These are phyloP conservation scores for Ascochyta clinopodiicola DNA, from an alignment of 2,329 filamentous ascomycete genomes.

Conservation along the genomic window DNA sequence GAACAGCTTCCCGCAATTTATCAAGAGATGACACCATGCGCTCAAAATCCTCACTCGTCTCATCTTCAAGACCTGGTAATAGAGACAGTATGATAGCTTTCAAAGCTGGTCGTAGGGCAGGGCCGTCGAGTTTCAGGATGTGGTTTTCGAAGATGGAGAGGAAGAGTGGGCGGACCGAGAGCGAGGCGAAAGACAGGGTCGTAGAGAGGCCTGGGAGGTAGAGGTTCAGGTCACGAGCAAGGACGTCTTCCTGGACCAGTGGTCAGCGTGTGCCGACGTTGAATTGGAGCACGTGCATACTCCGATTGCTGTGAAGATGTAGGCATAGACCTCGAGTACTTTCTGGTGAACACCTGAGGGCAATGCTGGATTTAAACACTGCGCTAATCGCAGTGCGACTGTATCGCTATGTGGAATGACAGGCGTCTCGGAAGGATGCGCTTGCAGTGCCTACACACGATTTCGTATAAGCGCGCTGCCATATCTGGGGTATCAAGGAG, in stretches of 20 bases:
- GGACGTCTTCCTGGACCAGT: conserved; percentile 64
- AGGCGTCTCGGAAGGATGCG: conserved; percentile 74
- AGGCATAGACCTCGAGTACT: conserved; percentile 88
- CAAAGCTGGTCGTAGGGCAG: conserved; percentile 80
- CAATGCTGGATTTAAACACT: conserved; percentile 91
- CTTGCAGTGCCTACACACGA: conserved; percentile 76
- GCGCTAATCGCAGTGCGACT: conserved; percentile 88
- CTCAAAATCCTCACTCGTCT: conserved; percentile 97
- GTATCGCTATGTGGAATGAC: conserved; percentile 80
- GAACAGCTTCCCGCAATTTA: conserved; percentile 73
- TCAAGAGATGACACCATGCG: conserved; percentile 80
- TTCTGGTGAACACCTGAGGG: conserved; percentile 98
- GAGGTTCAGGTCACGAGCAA: conserved; percentile 81
- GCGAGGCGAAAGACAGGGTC: conserved; percentile 91
- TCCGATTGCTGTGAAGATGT: conserved; percentile 86
- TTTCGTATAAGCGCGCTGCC: conserved; percentile 32
- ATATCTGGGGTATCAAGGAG: conserved; percentile 18
- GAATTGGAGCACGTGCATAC: conserved; percentile 49
- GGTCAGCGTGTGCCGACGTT: conserved; percentile 30
- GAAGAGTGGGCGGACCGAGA: conserved; percentile 86
- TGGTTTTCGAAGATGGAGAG: conserved; percentile 83
- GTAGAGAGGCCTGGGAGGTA: conserved; percentile 90
- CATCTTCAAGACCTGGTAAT: conserved; percentile 90
- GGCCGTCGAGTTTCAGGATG: conserved; percentile 74
- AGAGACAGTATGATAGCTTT: conserved; percentile 90